Evolutionary conservation across 768 basidiomycete species (phyloP), one percentile per base, ranked within the genome.

Genomic region (Hemileccinum impolitum): DNA sequence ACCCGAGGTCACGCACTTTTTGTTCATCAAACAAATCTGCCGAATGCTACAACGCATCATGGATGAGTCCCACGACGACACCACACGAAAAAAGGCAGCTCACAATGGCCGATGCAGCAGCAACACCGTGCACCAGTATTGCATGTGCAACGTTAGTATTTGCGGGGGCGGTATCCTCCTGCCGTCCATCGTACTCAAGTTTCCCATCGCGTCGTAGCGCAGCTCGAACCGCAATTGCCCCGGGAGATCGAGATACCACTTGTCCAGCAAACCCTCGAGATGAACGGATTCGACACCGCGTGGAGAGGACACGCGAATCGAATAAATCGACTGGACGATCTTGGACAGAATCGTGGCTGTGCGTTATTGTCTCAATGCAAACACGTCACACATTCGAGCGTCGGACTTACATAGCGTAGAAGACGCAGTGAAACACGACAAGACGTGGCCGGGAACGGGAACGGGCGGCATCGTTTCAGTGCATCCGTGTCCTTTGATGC

Each of bases 391-490:
- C 10, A 39, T 48, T 19, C 31, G 31, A n/a, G 6, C 15, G 39
- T 15, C 25, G 6, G 11, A 67, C 85, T 51, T 66, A 87, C 88
- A 82, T n/a, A 90, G 75, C 18, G 68, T 71, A 2, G 87, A 81
- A n/a, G 81, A 79, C 10, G 85, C 84, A 56, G 81, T 83, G 73
- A 90, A 89, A 62, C 85, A 87, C n/a, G 88, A 86, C 32, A 90
- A 70, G 30, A 78, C 67, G 25, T 75, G 74, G 1, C 77, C 75
- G 6, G 79, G 73, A 14, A 75, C 75, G 6, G 79, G 73, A 14
- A 75, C 65, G 0, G 73, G 67, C 5, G 44, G 43, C 2, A 35
- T 34, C 3, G 38, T 41, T 19, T 59, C 66, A 32, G 47, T 31
- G 7, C 46, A 58, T 14, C 53, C 60, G 57, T 66, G 62, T 2